Evolutionary conservation across 345 rosid genomes (phyloP), one percentile per base, ranked within the genome.

Genomic region (Eucalyptus cloeziana): DNA sequence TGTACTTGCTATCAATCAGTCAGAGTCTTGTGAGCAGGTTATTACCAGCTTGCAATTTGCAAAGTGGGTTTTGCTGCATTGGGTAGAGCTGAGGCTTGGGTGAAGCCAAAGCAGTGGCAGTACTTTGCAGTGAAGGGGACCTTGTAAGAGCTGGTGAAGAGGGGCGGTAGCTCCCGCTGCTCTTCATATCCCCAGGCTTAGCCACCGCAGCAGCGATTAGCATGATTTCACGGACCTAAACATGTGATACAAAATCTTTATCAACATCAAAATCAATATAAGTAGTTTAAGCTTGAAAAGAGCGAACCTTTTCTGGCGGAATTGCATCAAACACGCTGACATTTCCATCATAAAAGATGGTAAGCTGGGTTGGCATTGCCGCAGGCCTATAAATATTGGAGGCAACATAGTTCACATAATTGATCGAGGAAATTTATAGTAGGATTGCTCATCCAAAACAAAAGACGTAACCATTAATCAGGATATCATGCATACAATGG

Each of bases 11-110:
- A 44, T 22, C 49, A 37, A 64, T 14, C 30, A 67, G 50, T 25
- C 47, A 43, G 52, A 67, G 51, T 15, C 76, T 12, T 30, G 52
- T 25, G 47, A 76, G 51, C 85, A 76, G 47, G 40, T 21, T 76
- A 76, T 88, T 92, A 97, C 99, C 98, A 92, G 98, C 97, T 88
- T 94, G 97, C 87, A 96, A 90, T 92, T 94, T 96, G 92, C 99
- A 95, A 33, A 94, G 90, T 50, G 96, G 91, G 89, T 89, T 80
- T 87, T 93, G 94, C 71, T 92, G 95, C 88, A 91, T 52, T 15
- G 97, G 92, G 71, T 92, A 93, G 37, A 92, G 43, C 81, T 93
- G 96, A 37, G 93, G 80, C 85, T 88, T 88, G 7, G 96, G 94
- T 86, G 97, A 96, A 93, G 94, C 93, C 89, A 92, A 88, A 86